Conservation (phyloP, 306 rosid genomes). For the Mucuna pruriens region DNA sequence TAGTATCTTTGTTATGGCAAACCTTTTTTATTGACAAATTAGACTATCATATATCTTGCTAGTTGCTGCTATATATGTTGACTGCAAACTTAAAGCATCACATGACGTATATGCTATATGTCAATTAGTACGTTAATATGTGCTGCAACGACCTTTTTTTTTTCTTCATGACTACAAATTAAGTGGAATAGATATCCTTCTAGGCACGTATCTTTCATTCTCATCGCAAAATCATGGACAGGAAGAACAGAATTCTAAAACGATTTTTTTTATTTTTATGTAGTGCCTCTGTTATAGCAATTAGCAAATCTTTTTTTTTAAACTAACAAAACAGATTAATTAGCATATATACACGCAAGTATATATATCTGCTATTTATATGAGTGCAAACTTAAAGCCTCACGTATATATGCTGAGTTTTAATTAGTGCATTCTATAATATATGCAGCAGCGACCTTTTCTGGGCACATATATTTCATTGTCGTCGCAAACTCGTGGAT, state of each 20-base stretch:
- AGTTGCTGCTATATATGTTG: not conserved
- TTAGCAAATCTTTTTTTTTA: not conserved
- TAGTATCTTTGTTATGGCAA: not conserved
- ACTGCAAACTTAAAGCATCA: not conserved
- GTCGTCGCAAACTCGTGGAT: not conserved
- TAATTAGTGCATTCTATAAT: no score
- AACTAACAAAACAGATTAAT: not conserved
- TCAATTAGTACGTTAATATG: not conserved
- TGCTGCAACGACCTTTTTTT: not conserved
- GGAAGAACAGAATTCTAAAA: not conserved
- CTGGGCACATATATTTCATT: not conserved
- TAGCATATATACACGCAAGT: not conserved
- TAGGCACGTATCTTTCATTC: not conserved
- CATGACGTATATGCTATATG: not conserved
- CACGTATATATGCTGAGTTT: not conserved
- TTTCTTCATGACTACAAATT: not conserved
- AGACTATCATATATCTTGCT: not conserved
- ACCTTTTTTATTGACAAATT: not conserved
- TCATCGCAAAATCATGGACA: not conserved
- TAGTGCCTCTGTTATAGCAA: not conserved
- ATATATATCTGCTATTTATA: no score
- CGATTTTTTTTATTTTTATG: not conserved
- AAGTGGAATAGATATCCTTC: not conserved
- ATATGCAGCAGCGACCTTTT: no score
- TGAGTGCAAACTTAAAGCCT: not conserved